Base-by-base conservation (phyloP, 2,329 filamentous ascomycete species). In the Alternaria conjuncta region DNA sequence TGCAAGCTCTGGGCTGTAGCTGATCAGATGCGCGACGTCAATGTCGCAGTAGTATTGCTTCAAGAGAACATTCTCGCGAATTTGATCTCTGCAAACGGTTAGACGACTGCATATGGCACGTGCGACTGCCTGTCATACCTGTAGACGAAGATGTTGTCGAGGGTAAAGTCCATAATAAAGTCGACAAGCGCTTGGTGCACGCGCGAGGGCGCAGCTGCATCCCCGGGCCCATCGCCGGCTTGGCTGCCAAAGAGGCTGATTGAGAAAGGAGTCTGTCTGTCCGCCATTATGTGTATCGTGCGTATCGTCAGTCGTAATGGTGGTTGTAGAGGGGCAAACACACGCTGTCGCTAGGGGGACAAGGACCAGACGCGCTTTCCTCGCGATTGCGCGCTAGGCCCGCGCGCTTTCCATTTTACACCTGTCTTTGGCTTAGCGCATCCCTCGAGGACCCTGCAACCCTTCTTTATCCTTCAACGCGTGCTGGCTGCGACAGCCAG, bases 1-100 rank as follows among this genome's bases (percentile, higher is more conserved):
- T 26, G 95, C 96, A 64, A 99, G 86, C 79, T 97, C 94, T 81
- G 98, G 95, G 76, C 97, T 96, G 83, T 94, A 98, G 65, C 92
- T 96, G 79, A 98, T 98, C 63, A 99, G 84, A 79, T 99, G 95
- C 66, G 92, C 93, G 72, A 99, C 93, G 79, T 99, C 94, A 78
- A 99, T 88, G 79, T 99, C 95, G 84, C 96, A 97, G 81, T 91
- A 97, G 83, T 94, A 98, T 74, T 94, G 94, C 79, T 97, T 96
- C 45, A 97, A 86, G 2, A 98, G 87, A 8, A 96, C 94, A 83
- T 99, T 99, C 78, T 98, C 94, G 74, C 93, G 89, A 63, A 99
- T 88, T 82, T 98, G 96, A 75, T 98, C 95, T 87, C 96, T 96
- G 72, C 15, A 36, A 2, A 21, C 3, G 3, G 47, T 84, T 63